These are phyloP conservation scores for Microglena sp. DNA, from an alignment of 139 green algal species.

Conservation along the genomic window DNA sequence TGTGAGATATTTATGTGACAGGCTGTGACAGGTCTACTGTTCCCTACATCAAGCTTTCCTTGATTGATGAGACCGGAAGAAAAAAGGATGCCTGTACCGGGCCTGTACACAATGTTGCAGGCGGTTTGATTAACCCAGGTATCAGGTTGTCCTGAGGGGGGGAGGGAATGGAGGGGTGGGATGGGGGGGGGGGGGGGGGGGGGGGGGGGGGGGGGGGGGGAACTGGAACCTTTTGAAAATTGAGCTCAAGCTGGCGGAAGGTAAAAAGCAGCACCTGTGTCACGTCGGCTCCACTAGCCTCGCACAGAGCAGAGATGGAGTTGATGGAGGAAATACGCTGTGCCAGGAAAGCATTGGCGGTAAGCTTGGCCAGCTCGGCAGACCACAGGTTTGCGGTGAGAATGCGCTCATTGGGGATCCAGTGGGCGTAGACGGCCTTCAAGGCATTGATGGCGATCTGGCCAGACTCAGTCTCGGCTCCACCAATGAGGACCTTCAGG, in stretches of 20 bases:
- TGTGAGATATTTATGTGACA: too few relatives aligned
- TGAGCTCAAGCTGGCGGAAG: neutral
- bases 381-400: constrained; percentile 93
- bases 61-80: too few relatives aligned
- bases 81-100: too few relatives aligned
- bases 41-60: too few relatives aligned
- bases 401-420: constrained; percentile 88
- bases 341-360: constrained; percentile 95
- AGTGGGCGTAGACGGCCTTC: constrained; percentile 87
- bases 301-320: constrained; percentile 95
- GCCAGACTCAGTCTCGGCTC: constrained; percentile 71
- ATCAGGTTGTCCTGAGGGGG: too few relatives aligned
- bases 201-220: too few relatives aligned
- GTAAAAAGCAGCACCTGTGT: too few relatives aligned
- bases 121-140: too few relatives aligned
- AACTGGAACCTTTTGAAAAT: neutral
- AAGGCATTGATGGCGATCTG: constrained; percentile 61
- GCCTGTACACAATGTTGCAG: too few relatives aligned
- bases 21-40: too few relatives aligned
- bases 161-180: too few relatives aligned
- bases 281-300: constrained; percentile 91
- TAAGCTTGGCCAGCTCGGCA: constrained; percentile 94
- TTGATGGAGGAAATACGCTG: constrained; percentile 99
- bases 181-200: too few relatives aligned
- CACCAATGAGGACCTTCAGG: constrained; percentile 71